A percentile compares a stretch with the other conserved stretches of the same genome.
phyloP scores from a whole-genome alignment of 78 protist genomes.

The Diacronema lutheri region DNA sequence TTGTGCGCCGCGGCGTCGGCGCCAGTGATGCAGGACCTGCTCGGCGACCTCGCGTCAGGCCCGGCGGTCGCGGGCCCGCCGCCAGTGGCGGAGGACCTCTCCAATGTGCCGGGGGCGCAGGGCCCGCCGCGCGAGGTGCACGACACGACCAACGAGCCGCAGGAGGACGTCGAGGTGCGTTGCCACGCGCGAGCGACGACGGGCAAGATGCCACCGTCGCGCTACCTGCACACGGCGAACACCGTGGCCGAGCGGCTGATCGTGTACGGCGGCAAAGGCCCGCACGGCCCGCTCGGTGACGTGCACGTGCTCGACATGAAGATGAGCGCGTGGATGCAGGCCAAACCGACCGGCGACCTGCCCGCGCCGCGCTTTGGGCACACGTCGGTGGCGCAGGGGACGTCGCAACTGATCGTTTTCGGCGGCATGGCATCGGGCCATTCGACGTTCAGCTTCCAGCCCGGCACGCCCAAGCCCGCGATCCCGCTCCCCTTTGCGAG shows the following conservation, averaged over 20 bases:
- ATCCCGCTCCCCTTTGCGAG: neutral
- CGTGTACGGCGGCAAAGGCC: neutral
- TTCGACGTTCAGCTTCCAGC: neutral
- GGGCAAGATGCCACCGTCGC: neutral
- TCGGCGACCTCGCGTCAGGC: too few species aligned
- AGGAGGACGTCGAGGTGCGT: neutral
- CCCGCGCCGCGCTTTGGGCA: neutral
- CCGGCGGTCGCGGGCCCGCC: too few species aligned
- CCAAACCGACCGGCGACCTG: neutral
- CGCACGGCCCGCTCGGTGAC: neutral
- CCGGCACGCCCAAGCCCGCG: neutral
- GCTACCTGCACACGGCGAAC: neutral
- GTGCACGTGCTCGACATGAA: neutral
- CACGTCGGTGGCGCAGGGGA: too few species aligned
- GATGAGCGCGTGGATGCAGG: neutral
- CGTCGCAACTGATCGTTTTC: neutral
- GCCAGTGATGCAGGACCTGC: too few species aligned
- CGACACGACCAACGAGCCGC: neutral
- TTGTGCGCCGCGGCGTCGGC: too few species aligned
- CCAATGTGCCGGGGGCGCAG: too few species aligned
- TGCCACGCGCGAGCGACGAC: neutral
- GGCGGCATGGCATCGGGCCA: neutral
- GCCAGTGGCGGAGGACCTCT: too few species aligned
- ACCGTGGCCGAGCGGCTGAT: neutral
- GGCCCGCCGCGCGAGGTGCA: too few species aligned